Evolutionary conservation across 2,329 filamentous ascomycete genomes (phyloP).

Genomic region (Berkeleyomyces basicola): DNA sequence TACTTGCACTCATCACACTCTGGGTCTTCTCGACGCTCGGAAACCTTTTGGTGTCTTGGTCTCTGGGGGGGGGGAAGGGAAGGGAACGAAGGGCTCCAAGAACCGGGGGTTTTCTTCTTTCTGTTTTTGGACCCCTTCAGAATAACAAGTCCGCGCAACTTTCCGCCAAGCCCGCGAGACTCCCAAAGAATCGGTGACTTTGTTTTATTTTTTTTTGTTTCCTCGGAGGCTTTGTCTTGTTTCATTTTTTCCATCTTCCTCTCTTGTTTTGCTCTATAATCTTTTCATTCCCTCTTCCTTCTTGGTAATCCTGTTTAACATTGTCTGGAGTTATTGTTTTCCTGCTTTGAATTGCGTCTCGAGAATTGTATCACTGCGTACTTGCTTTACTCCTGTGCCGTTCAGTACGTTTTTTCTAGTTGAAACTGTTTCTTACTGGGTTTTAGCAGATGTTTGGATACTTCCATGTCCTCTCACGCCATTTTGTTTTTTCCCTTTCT

Average conservation of each 20-base stretch:
- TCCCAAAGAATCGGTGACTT: neutral
- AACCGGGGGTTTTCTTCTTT: neutral
- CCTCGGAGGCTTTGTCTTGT: neutral
- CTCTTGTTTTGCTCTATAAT: neutral
- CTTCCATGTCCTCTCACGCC: neutral
- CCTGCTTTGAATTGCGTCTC: neutral
- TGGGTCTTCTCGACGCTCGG: too few species aligned
- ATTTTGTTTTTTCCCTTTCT: neutral
- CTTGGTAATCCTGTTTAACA: neutral
- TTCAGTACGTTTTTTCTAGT: neutral
- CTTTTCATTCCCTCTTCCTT: neutral
- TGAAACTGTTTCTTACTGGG: neutral
- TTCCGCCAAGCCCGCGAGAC: neutral
- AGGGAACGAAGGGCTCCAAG: too few species aligned
- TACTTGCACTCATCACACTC: too few species aligned
- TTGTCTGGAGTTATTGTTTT: neutral
- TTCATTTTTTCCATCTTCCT: neutral
- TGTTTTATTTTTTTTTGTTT: neutral
- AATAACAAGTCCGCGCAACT: neutral
- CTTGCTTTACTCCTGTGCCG: neutral
- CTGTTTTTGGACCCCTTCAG: neutral
- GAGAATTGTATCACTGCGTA: neutral
- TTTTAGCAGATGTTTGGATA: constrained; percentile 1
- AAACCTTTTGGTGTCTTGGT: too few species aligned
- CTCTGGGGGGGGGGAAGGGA: too few species aligned